Base-by-base conservation (phyloP, 2,329 filamentous ascomycete species). In the Colletotrichum karsti region DNA sequence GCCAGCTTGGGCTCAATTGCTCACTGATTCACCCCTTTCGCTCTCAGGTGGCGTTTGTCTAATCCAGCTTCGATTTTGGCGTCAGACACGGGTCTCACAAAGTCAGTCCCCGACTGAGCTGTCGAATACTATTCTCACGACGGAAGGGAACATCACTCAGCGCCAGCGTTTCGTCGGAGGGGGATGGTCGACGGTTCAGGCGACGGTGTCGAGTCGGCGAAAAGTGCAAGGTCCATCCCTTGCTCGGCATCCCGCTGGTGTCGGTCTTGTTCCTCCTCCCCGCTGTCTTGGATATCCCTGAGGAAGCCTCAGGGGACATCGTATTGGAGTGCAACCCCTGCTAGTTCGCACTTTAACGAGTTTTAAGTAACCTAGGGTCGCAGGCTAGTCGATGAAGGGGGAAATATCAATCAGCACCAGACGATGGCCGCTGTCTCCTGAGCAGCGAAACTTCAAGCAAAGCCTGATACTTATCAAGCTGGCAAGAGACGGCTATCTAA, bases 141-240 rank as follows among this genome's bases (percentile, higher is more conserved):
- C 33, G 28, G 37, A 42, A 15, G 30, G 50, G 1, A 10, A 20
- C 57, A 51, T 60, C 24, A 30, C 37, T 30, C 12, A 35, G 8
- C 22, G 26, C 12, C 42, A 18, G 4, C 22, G 26, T 57, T 50
- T 59, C 42, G 28, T 20, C n/a, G n/a, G n/a, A n/a, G 41, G 33
- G 30, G 20, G 35, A 42, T 13, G n/a, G 15, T 13, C 7, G 30
- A 46, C 24, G 33, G 30, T 51, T 50, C 44, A 51, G 57, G 44
- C 44, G 42, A 60, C 57, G 57, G 44, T 60, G 57, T 60, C 44
- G 57, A 60, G 57, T 26, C 42, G 33, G 33, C 15, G 35, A 13
- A 37, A 37, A 48, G 24, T 39, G 30, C 42, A 39, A 60, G 44
- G 44, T 44, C 18, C 30, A 22, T 24, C 42, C 28, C 28, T 50